A percentile compares a stretch with the other conserved stretches of the same genome.
These are phyloP conservation scores for Acephala macrosclerotiorum DNA, from an alignment of 2,329 filamentous ascomycete genomes.

Conservation along the genomic window DNA sequence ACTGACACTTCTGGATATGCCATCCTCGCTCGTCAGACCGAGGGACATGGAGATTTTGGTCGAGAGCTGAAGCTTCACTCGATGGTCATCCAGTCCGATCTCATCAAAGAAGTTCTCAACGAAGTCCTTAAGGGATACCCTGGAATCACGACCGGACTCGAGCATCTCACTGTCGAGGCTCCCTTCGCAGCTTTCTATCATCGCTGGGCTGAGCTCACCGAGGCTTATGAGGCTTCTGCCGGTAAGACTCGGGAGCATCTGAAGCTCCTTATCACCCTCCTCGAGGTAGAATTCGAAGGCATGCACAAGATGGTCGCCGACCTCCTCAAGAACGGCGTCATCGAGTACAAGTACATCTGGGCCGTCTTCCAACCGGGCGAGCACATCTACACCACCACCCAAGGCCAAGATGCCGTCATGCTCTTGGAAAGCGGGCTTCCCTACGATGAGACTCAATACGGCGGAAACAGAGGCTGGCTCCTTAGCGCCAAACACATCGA, in stretches of 20 bases:
- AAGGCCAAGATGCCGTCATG: conserved; percentile 24
- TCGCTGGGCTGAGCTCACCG: conserved; percentile 43
- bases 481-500: conserved; percentile 18
- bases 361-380: conserved; percentile 40
- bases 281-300: conserved; percentile 38
- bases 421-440: background rate
- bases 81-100: conserved; percentile 45
- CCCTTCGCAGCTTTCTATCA: conserved; percentile 48
- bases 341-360: conserved; percentile 53
- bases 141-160: conserved; percentile 43
- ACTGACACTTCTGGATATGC: conserved; percentile 21
- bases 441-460: conserved; percentile 16
- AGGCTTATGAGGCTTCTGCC: conserved; percentile 33
- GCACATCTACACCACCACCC: conserved; percentile 28
- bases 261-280: conserved; percentile 43
- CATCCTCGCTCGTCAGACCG: conserved; percentile 19
- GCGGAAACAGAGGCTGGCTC: conserved; percentile 11
- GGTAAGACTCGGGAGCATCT: conserved; percentile 41
- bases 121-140: conserved; percentile 43
- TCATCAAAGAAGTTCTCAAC: conserved; percentile 43
- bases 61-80: conserved; percentile 47
- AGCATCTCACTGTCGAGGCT: conserved; percentile 42
- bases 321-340: conserved; percentile 48
- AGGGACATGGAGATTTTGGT: conserved; percentile 23
- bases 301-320: conserved; percentile 32